Conservation (phyloP, 2,329 filamentous ascomycete species). For the Trichophyton simii region DNA sequence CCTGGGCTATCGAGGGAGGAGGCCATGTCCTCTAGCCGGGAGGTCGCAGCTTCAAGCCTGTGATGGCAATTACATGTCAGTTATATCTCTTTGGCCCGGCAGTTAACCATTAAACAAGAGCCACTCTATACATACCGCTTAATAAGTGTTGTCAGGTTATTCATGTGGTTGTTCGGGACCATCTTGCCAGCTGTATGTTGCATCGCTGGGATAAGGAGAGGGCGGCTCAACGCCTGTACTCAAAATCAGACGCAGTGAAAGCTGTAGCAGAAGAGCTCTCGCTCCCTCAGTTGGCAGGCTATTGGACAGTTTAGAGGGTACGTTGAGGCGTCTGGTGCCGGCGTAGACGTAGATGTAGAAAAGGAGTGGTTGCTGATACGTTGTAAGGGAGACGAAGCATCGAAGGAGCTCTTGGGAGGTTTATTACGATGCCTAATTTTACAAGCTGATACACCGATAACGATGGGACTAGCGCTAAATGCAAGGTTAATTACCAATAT, state of each 20-base stretch:
- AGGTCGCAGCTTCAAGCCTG: constrained; percentile 94
- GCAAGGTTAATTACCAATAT: not conserved
- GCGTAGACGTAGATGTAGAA: not conserved
- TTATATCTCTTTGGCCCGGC: not conserved
- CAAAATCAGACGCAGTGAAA: not conserved
- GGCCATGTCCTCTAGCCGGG: constrained; percentile 90
- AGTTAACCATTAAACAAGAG: not conserved
- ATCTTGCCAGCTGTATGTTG: constrained; percentile 32
- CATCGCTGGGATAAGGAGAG: not conserved
- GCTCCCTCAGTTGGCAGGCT: not conserved
- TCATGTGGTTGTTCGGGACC: constrained; percentile 65
- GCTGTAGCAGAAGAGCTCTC: not conserved
- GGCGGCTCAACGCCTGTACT: not conserved
- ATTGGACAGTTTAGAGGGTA: not conserved
- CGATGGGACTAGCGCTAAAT: not conserved
- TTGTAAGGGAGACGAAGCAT: not conserved
- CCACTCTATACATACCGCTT: constrained; percentile 61
- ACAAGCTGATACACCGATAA: not conserved
- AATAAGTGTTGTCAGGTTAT: constrained; percentile 93
- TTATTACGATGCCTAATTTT: not conserved
- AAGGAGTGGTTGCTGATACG: not conserved
- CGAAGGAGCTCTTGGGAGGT: not conserved
- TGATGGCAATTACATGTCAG: not conserved
- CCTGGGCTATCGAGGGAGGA: constrained; percentile 45
- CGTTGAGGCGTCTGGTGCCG: not conserved